Evolutionary conservation across 257 asterid species (phyloP).

Genomic region (Datura wrightii): DNA sequence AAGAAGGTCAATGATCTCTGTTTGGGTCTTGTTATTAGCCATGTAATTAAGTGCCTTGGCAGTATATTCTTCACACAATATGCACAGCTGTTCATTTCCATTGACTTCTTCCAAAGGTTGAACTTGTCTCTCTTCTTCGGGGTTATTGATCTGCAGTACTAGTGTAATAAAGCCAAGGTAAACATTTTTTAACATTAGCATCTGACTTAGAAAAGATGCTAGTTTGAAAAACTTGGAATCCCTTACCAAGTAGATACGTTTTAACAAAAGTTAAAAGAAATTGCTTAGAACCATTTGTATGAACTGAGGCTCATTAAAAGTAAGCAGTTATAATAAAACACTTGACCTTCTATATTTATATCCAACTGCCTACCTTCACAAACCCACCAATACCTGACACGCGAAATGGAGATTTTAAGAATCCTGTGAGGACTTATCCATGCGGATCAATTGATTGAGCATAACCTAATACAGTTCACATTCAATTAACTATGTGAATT

Average conservation of each 20-base stretch:
- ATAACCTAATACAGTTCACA: neutral
- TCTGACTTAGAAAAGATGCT: neutral
- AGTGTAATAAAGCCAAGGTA: constrained; percentile 38
- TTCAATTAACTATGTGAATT: constrained; percentile 2
- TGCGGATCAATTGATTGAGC: neutral
- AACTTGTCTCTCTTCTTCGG: constrained; percentile 45
- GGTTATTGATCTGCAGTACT: constrained; percentile 52
- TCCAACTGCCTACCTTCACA: neutral
- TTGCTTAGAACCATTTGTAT: neutral
- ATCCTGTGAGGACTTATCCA: neutral
- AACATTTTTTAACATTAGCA: constrained; percentile 22
- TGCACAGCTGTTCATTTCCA: constrained; percentile 57
- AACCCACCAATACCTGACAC: neutral
- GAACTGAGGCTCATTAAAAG: neutral
- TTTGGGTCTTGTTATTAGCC: constrained; percentile 68
- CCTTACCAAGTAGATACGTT: neutral
- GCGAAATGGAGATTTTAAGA: neutral
- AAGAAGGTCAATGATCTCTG: constrained; percentile 64
- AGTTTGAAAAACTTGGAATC: neutral
- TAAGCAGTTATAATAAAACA: neutral
- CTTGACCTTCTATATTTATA: neutral
- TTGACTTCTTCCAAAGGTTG: constrained; percentile 46
- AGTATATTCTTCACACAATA: constrained; percentile 72
- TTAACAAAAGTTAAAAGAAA: neutral
- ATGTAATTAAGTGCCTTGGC: constrained; percentile 72